phyloP scores from a whole-genome alignment of 768 basidiomycete species.

The Termitomyces titanicus region DNA sequence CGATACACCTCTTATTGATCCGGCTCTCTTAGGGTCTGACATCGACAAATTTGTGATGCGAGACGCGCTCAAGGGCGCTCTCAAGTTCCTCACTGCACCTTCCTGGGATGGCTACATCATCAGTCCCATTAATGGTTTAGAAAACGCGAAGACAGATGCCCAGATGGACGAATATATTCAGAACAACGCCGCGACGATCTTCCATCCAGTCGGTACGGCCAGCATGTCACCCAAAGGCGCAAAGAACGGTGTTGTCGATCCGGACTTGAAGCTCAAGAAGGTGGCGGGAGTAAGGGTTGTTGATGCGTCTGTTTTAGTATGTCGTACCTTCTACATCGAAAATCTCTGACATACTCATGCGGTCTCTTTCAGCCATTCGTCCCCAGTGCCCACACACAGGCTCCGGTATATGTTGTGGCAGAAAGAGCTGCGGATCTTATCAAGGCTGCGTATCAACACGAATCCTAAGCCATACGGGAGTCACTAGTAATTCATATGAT shows the following conservation, averaged over 20 bases:
- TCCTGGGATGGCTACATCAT: conserved; percentile 2
- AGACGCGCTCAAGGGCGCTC: conserved; percentile 1
- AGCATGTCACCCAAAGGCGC: conserved; percentile 23
- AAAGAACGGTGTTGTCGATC: conserved; percentile 26
- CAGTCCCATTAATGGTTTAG: background rate
- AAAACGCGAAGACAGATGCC: conserved; percentile 1
- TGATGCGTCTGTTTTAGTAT: conserved; percentile 26
- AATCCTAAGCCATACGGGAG: too few relatives aligned
- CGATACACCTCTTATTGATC: conserved; percentile 8
- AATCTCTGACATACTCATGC: background rate
- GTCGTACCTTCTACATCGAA: background rate
- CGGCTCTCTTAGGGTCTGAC: conserved; percentile 1
- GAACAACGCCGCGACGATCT: conserved; percentile 1
- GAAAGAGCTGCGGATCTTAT: background rate
- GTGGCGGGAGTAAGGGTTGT: conserved; percentile 27
- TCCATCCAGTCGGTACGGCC: conserved; percentile 17
- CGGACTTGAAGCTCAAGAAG: conserved; percentile 27
- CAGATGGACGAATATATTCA: conserved; percentile 2
- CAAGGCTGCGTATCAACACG: background rate
- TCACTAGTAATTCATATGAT: background rate
- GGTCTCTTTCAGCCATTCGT: background rate
- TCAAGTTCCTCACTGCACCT: conserved; percentile 5
- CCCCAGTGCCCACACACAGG: background rate
- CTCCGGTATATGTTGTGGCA: background rate
- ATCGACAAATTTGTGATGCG: conserved; percentile 7